Evolutionary conservation across 1,139 yeast species (phyloP), one percentile per base, ranked within the genome.

Genomic region (Hyphopichia buzzinii): DNA sequence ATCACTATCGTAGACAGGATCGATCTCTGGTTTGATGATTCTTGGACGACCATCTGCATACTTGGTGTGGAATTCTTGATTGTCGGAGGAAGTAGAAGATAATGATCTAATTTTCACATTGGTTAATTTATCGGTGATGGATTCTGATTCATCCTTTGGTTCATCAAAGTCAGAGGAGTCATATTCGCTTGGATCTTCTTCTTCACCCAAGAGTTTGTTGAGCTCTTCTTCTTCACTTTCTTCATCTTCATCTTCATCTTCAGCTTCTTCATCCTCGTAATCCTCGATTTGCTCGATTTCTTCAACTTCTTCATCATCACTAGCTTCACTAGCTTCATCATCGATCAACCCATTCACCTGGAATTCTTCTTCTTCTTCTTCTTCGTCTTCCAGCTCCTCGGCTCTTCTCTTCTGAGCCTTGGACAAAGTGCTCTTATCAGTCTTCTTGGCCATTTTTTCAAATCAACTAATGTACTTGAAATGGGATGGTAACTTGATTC

Each of bases 1-100:
- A 62, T 92, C 98, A 47, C 89, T 79, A 54, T 90, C 97, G 58
- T 92, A 92, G 14, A 79, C 81, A 3, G 98, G 97, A 24, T 87
- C 84, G 47, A 92, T 90, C 57, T 88, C 97, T 3, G 97, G 96
- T 51, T 78, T 81, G 40, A 90, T 72, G 8, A 81, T 62, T 55
- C 97, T 73, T 13, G 81, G 79, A 38, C 74, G 69, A 8, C 97
- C 97, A 59, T 90, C 96, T 0, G 96, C 81, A 49, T 76, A 84
- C 46, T 71, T 71, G 17, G 84, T 68, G 34, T 69, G 67, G 23
- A 74, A 55, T 19, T 59, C 65, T 24, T 57, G 60, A 4, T 57
- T 46, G 12, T 60, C 57, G 13, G 66, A 55, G 43, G 72, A 59
- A 5, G 50, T 51, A 37, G 61, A 65, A 2, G 78, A 70, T 41